These are phyloP conservation scores for Suillus fuscotomentosus DNA, from an alignment of 768 basidiomycete species.

Conservation along the genomic window DNA sequence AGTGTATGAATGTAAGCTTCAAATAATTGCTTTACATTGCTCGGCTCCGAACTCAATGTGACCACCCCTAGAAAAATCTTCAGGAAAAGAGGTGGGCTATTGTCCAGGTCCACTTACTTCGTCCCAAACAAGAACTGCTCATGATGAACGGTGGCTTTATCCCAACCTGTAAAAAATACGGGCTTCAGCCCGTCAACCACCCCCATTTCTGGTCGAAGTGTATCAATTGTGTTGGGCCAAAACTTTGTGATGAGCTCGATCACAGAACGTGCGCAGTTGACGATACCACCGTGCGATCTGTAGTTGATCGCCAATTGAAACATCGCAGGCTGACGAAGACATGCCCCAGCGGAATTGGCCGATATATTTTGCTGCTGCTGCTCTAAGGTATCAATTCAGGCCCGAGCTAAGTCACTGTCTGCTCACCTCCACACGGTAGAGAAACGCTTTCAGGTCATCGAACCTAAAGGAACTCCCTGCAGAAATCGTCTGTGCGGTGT, in stretches of 20 bases:
- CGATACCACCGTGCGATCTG: conserved; percentile 71
- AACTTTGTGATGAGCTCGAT: conserved; percentile 59
- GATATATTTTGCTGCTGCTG: conserved; percentile 21
- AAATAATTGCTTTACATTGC: conserved; percentile 45
- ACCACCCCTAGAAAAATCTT: conserved; percentile 35
- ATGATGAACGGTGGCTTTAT: conserved; percentile 39
- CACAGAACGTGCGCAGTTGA: conserved; percentile 66
- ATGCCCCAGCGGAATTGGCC: conserved; percentile 10
- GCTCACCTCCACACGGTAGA: conserved; percentile 61
- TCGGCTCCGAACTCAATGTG: conserved; percentile 60
- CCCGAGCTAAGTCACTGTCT: not conserved
- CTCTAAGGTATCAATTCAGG: not conserved
- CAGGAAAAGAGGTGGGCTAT: conserved; percentile 6
- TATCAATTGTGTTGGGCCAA: conserved; percentile 67
- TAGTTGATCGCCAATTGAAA: conserved; percentile 69
- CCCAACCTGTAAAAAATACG: conserved; percentile 52
- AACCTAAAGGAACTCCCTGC: conserved; percentile 76
- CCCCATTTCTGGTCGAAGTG: conserved; percentile 53
- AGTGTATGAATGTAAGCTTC: not conserved
- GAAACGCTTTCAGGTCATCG: conserved; percentile 65
- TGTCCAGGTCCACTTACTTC: conserved; percentile 33
- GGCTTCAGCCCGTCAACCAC: conserved; percentile 54
- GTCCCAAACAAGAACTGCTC: conserved; percentile 58
- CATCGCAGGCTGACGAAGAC: conserved; percentile 27
- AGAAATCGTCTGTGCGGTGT: conserved; percentile 77